Conservation (phyloP, 2,329 filamentous ascomycete species). For the Pseudopithomyces maydicus region DNA sequence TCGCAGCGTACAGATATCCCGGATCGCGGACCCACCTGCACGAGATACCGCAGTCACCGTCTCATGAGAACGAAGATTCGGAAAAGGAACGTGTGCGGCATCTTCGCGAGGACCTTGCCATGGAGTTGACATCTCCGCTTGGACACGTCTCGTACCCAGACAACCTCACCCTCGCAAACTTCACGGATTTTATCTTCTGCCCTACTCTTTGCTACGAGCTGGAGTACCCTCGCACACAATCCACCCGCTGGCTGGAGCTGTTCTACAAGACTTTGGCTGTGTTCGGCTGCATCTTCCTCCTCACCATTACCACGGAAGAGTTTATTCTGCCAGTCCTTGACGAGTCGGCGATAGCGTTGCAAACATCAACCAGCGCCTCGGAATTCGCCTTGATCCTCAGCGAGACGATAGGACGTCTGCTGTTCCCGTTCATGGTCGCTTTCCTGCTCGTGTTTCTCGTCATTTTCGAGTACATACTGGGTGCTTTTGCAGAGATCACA, state of each 20-base stretch:
- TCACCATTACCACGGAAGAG: constrained; percentile 89
- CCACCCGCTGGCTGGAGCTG: constrained; percentile 80
- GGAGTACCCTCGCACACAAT: constrained; percentile 82
- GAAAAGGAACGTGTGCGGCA: constrained; percentile 57
- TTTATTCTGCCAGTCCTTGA: constrained; percentile 90
- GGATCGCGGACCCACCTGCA: constrained; percentile 54
- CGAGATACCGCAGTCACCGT: constrained; percentile 54
- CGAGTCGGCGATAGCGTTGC: constrained; percentile 67
- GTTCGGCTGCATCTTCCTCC: constrained; percentile 94
- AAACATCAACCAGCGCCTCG: constrained; percentile 53
- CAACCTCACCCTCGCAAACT: constrained; percentile 85
- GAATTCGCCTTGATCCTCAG: constrained; percentile 81
- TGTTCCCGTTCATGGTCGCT: constrained; percentile 97
- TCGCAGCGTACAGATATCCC: constrained; percentile 77
- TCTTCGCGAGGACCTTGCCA: constrained; percentile 83
- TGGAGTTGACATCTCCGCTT: constrained; percentile 87
- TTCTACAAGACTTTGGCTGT: constrained; percentile 85
- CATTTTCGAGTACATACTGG: constrained; percentile 96
- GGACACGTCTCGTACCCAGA: constrained; percentile 88
- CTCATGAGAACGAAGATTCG: constrained; percentile 50
- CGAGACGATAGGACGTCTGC: constrained; percentile 86
- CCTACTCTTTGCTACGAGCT: constrained; percentile 97
- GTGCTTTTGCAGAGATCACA: constrained; percentile 93
- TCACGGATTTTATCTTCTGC: constrained; percentile 84
- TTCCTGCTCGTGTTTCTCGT: constrained; percentile 96